Conservation (phyloP, 371 early-diverging fungal genomes). For the Neoconidiobolus thromboides region DNA sequence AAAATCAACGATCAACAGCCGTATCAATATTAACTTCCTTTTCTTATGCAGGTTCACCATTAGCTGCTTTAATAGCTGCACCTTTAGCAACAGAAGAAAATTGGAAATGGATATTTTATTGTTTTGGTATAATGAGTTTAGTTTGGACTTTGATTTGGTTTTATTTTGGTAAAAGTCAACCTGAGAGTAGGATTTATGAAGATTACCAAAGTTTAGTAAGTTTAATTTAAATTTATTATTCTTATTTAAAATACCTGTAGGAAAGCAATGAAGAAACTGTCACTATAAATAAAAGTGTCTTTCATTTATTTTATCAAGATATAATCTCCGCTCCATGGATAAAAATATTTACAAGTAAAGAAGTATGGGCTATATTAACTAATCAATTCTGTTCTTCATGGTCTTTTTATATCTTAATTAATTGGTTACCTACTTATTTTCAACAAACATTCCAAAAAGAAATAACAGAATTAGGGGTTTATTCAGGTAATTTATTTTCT, state of each 20-base stretch:
- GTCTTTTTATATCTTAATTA: neutral
- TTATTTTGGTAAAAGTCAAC: neutral
- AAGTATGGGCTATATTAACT: neutral
- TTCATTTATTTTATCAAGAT: no score
- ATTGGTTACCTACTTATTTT: neutral
- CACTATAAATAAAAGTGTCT: neutral
- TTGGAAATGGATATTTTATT: slow-evolving; percentile 1
- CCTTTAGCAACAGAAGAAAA: neutral
- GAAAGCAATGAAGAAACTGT: neutral
- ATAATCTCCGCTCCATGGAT: neutral
- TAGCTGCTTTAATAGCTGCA: neutral
- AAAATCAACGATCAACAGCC: neutral
- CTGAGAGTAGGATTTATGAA: neutral
- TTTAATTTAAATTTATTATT: neutral
- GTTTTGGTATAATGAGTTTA: neutral
- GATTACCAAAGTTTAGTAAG: neutral
- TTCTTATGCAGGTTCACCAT: neutral
- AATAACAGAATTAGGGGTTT: neutral
- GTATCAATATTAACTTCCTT: neutral
- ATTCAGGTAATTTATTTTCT: neutral
- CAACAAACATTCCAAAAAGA: neutral
- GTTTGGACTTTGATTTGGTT: neutral
- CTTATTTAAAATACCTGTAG: neutral
- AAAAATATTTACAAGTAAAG: neutral
- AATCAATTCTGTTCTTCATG: slow-evolving; percentile 2